Evolutionary conservation across 2,329 filamentous ascomycete species (phyloP), one percentile per base, ranked within the genome.

Genomic region (Trichoderma polysporum): DNA sequence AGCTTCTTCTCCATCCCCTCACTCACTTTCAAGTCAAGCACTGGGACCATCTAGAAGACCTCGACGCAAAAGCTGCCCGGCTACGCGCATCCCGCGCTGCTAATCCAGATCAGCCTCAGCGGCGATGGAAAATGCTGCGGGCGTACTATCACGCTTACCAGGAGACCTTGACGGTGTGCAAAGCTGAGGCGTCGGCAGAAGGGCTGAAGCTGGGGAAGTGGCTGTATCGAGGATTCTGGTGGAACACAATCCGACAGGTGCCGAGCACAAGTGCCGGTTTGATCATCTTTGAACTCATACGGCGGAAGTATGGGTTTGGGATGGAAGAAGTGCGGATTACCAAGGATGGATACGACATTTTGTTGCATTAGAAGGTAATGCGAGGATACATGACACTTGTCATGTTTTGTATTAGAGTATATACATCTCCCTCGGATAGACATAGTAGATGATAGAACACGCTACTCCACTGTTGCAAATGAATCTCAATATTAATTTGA

Each of bases 261-360:
- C 91, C 91, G 0, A 91, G 90, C 74, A 93, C 91, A 2, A 91
- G 88, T 68, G 91, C 91, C 0, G 91, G 90, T 0, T 75, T 94
- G 68, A 91, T 94, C 71, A 91, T 92, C 22, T 94, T 94, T 75
- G 91, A 94, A 78, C 75, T 94, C 52, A 87, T 93, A 41, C 81
- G 91, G 66, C 82, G 90, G 39, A 92, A 91, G 77, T 93, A 92
- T 71, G 89, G 88, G 1, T 81, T 86, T 67, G 83, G 85, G 2
- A 82, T 82, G 19, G 88, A 90, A 58, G 84, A 85, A 72, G 88
- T 88, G 69, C 83, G 83, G 71, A 92, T 91, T 62, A 85, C 83
- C 57, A 86, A 87, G 75, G 89, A 91, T 70, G 89, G 89, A 1
- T 91, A 91, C 71, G 88, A 92, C 72, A 92, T 93, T 72, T 73